Conservation (phyloP, 192 early-diverging fungal species). For the Gamsiella multidivaricata region DNA sequence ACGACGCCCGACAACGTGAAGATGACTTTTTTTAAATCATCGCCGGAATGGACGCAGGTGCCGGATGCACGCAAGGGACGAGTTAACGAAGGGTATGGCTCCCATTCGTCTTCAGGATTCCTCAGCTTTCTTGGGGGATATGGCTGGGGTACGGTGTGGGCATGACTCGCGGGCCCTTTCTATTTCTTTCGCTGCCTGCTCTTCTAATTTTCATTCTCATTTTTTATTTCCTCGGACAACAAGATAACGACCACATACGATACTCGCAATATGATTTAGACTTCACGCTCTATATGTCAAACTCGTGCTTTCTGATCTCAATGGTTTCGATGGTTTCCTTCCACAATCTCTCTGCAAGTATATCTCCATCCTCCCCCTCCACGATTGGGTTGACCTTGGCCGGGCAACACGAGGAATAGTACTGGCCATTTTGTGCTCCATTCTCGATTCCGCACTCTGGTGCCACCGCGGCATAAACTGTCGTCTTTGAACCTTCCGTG, state of each 20-base stretch:
- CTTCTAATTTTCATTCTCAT: too few species aligned
- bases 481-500: conserved; percentile 13
- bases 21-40: conserved; percentile 21
- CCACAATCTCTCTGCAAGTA: conserved; percentile 17
- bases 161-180: too few species aligned
- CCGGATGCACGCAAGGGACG: conserved; percentile 20
- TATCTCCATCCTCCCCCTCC: conserved; percentile 7
- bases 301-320: too few species aligned
- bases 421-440: conserved; percentile 9
- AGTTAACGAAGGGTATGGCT: conserved; percentile 1
- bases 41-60: conserved; percentile 8
- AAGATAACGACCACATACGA: too few species aligned
- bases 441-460: conserved; percentile 20
- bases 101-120: too few species aligned
- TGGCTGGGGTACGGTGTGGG: too few species aligned
- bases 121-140: too few species aligned
- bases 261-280: too few species aligned
- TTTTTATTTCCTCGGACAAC: too few species aligned
- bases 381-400: background rate
- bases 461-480: conserved; percentile 6
- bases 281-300: too few species aligned
- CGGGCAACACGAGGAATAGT: conserved; percentile 5
- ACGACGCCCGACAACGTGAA: conserved; percentile 13
- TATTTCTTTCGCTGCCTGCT: too few species aligned
- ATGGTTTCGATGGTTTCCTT: too few species aligned